Base-by-base conservation (phyloP, 768 basidiomycete genomes). In the Tylopilus subfusipes region DNA sequence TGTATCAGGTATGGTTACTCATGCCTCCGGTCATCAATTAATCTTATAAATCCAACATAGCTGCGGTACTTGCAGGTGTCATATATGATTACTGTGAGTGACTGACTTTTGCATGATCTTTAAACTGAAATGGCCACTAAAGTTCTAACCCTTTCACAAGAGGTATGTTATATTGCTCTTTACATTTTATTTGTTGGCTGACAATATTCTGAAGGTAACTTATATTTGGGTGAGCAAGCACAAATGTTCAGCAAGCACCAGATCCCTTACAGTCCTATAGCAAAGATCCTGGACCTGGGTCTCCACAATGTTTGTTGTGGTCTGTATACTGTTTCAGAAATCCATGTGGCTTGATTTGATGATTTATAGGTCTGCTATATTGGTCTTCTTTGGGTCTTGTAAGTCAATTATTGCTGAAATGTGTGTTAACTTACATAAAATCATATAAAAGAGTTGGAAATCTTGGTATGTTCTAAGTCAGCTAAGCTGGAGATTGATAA, bases 181-280 rank as follows among this genome's bases (percentile, higher is more conserved):
- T 13, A 40, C 11, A 22, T 38, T 38, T 19, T 21, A 22, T 40
- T 12, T 22, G 7, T 12, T 21, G 21, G 18, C 39, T 40, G 39
- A 40, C 21, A 16, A 12, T 40, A 5, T 22, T 53, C 4, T 8
- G 6, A 9, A 56, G 57, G 29, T 58, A 34, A 30, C 52, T 8
- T 49, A 50, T 25, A 5, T 59, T 40, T 59, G 58, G 58, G 57
- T 58, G 12, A 40, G 3, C 18, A 27, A 11, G 18, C 4, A 13
- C 12, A 10, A n/a, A 40, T 2, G 14, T 12, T 38, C 2, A 10
- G n/a, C 9, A 19, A 19, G 9, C 38, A 22, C 11, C 5, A 19
- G 34, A 9, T 1, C 3, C 5, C 27, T 39, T 0, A 49, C 0
- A 49, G 19, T 10, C 3, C 7, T 5, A 31, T 6, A 57, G 56